Evolutionary conservation across 805 yeast species (phyloP).

Genomic region (Ogataea thermomethanolica): DNA sequence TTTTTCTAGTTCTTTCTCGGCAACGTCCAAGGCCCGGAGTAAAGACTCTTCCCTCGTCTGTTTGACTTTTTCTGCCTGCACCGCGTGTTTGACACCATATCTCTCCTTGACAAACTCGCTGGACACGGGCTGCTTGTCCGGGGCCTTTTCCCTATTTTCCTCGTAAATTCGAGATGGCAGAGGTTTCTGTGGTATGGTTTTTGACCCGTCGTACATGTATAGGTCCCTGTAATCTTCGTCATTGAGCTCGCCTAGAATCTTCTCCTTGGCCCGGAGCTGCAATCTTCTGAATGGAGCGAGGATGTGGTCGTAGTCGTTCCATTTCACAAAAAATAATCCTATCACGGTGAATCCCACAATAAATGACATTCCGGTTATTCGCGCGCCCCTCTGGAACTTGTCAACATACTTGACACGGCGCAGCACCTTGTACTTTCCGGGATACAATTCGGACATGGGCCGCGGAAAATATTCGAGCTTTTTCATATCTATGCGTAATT

Average conservation of each 20-base stretch:
- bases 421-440: slow-evolving; percentile 74
- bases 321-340: slow-evolving; percentile 68
- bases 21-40: slow-evolving; percentile 44
- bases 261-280: slow-evolving; percentile 54
- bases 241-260: slow-evolving; percentile 48
- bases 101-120: slow-evolving; percentile 58
- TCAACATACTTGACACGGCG: slow-evolving; percentile 51
- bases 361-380: slow-evolving; percentile 49
- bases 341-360: slow-evolving; percentile 50
- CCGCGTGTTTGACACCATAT: slow-evolving; percentile 56
- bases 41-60: slow-evolving; percentile 65
- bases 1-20: slow-evolving; percentile 32
- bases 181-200: slow-evolving; percentile 39
- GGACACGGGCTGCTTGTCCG: slow-evolving; percentile 33
- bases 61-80: slow-evolving; percentile 67
- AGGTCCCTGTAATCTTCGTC: slow-evolving; percentile 65
- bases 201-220: slow-evolving; percentile 38
- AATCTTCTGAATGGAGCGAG: slow-evolving; percentile 64
- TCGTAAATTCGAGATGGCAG: slow-evolving; percentile 36
- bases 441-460: slow-evolving; percentile 69
- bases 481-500: slow-evolving; percentile 70
- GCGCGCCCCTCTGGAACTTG: slow-evolving; percentile 57
- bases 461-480: slow-evolving; percentile 72
- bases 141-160: slow-evolving; percentile 33
- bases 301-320: slow-evolving; percentile 81